Evolutionary conservation across 306 rosid genomes (phyloP).

Genomic region (Medicago lupulina): DNA sequence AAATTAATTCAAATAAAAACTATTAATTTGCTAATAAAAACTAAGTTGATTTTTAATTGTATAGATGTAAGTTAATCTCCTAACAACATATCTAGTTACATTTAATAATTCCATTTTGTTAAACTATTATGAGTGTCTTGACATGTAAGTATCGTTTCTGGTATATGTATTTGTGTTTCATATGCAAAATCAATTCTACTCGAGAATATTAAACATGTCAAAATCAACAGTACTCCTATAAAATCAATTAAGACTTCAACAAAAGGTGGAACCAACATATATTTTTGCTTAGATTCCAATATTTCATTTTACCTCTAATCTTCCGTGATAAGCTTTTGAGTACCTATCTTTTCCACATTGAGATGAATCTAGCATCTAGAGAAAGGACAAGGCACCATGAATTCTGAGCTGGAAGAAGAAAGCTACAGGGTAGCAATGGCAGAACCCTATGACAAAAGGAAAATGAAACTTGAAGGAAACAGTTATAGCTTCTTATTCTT

Average conservation of each 20-base stretch:
- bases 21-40: too few relatives aligned
- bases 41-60: too few relatives aligned
- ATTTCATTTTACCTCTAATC: constrained; percentile 28
- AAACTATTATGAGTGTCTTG: too few relatives aligned
- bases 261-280: neutral
- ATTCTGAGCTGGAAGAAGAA: constrained; percentile 45
- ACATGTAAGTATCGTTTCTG: too few relatives aligned
- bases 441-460: constrained; percentile 41
- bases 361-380: constrained; percentile 33
- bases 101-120: too few relatives aligned
- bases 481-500: constrained; percentile 42
- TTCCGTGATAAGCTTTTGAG: constrained; percentile 1
- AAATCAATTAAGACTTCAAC: neutral
- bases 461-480: constrained; percentile 32
- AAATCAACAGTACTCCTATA: neutral
- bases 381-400: constrained; percentile 32
- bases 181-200: neutral
- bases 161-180: too few relatives aligned
- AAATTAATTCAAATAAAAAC: too few relatives aligned
- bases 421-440: constrained; percentile 26
- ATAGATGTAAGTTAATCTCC: too few relatives aligned
- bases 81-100: too few relatives aligned
- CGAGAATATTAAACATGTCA: neutral
- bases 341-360: constrained; percentile 31
- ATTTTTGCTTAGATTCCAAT: constrained; percentile 18